Conservation (phyloP, 805 yeast species). For the Vanderwaltozyma polyspora region DNA sequence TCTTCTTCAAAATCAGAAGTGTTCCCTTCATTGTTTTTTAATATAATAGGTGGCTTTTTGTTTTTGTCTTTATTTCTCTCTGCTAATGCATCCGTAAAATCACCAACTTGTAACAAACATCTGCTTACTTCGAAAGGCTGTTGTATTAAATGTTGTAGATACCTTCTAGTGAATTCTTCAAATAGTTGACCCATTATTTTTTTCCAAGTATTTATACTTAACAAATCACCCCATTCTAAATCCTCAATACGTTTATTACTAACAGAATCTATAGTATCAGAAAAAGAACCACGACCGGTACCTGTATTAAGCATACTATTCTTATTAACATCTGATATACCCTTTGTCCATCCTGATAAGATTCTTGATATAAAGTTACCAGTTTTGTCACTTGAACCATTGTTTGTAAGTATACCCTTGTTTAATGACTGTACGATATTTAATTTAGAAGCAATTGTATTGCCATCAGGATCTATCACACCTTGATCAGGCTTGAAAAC, state of each 20-base stretch:
- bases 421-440: slow-evolving; percentile 22
- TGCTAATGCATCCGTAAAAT: slow-evolving; percentile 29
- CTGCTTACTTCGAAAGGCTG: slow-evolving; percentile 87
- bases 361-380: slow-evolving; percentile 6
- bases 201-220: slow-evolving; percentile 46
- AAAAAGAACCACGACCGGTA: not conserved
- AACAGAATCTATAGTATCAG: not conserved
- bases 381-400: slow-evolving; percentile 1
- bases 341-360: not conserved
- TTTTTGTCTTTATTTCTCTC: slow-evolving; percentile 1
- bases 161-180: slow-evolving; percentile 53
- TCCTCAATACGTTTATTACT: slow-evolving; percentile 29
- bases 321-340: not conserved
- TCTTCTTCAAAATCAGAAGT: slow-evolving; percentile 21
- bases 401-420: not conserved
- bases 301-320: not conserved
- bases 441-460: slow-evolving; percentile 30
- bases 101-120: slow-evolving; percentile 70
- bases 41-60: slow-evolving; percentile 4
- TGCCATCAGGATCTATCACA: slow-evolving; percentile 38
- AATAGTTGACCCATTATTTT: slow-evolving; percentile 47
- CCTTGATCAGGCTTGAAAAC: slow-evolving; percentile 53
- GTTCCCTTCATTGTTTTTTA: slow-evolving; percentile 9
- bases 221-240: slow-evolving; percentile 54
- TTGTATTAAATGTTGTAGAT: slow-evolving; percentile 53